These are phyloP conservation scores for Corrigiola litoralis DNA, from an alignment of 179 eudicot species.

Conservation along the genomic window DNA sequence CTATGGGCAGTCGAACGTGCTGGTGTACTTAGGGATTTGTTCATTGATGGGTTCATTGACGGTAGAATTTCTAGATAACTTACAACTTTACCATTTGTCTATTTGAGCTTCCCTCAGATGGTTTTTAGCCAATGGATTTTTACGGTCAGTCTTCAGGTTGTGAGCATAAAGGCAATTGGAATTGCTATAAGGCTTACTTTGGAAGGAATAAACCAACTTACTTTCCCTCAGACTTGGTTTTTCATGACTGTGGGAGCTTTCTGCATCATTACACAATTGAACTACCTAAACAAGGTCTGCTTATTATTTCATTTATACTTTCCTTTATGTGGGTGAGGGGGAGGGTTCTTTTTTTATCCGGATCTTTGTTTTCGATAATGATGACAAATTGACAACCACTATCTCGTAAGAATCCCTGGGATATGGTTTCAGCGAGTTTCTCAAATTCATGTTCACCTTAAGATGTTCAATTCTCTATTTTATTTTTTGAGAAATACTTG, in stretches of 20 bases:
- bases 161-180: constrained; percentile 91
- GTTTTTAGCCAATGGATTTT: constrained; percentile 3
- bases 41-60: constrained; percentile 84
- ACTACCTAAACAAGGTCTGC: constrained; percentile 78
- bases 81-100: not conserved
- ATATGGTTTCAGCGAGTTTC: too few species aligned
- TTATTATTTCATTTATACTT: not conserved
- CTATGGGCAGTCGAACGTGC: constrained; percentile 75
- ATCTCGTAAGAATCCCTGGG: too few species aligned
- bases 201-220: constrained; percentile 70
- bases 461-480: not conserved
- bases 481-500: not conserved
- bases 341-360: too few species aligned
- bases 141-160: constrained; percentile 45
- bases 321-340: not conserved
- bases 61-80: constrained; percentile 31
- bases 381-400: too few species aligned
- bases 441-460: not conserved
- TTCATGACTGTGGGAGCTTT: constrained; percentile 63
- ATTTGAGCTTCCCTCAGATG: too few species aligned
- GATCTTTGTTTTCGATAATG: too few species aligned
- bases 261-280: constrained; percentile 70
- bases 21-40: constrained; percentile 87
- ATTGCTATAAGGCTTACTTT: constrained; percentile 83
- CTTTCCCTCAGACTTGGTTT: constrained; percentile 77